A percentile compares a stretch with the other conserved stretches of the same genome.
Conservation (phyloP, 73 alveolate genomes). For the Symbiodinium natans region DNA sequence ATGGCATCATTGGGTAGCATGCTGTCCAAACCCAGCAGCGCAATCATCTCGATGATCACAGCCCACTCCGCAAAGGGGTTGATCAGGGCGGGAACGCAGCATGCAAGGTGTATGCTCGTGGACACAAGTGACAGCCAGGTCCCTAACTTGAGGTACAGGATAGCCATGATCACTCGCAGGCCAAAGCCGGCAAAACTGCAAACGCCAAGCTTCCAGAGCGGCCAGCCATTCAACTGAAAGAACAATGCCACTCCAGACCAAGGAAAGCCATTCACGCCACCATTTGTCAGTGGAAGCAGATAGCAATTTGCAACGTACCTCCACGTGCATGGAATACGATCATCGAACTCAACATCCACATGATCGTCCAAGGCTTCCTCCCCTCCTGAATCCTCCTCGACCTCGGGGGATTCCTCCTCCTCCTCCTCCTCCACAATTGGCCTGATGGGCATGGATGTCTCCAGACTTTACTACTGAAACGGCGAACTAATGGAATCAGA, state of each 20-base stretch:
- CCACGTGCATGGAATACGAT: background rate
- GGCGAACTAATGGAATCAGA: background rate
- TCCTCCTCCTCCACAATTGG: background rate
- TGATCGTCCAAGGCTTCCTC: too few relatives aligned
- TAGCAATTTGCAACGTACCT: background rate
- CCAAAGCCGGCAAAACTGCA: background rate
- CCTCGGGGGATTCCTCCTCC: background rate
- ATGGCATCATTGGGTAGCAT: background rate
- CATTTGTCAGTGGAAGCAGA: conserved; percentile 5
- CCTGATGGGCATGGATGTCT: background rate
- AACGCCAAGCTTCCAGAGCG: background rate
- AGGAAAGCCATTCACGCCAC: background rate
- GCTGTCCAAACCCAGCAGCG: background rate
- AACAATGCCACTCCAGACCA: background rate
- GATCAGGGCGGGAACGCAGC: background rate
- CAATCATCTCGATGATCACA: background rate
- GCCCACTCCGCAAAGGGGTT: conserved; percentile 5
- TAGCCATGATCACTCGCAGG: background rate
- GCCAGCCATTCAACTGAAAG: conserved; percentile 15
- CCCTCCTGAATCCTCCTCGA: background rate
- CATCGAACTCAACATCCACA: background rate
- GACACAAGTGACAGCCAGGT: background rate
- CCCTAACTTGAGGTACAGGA: background rate
- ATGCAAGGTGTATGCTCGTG: background rate
- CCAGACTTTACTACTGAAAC: background rate